Conservation (phyloP, 2,329 filamentous ascomycete genomes). For the Pyrenophora seminiperda region DNA sequence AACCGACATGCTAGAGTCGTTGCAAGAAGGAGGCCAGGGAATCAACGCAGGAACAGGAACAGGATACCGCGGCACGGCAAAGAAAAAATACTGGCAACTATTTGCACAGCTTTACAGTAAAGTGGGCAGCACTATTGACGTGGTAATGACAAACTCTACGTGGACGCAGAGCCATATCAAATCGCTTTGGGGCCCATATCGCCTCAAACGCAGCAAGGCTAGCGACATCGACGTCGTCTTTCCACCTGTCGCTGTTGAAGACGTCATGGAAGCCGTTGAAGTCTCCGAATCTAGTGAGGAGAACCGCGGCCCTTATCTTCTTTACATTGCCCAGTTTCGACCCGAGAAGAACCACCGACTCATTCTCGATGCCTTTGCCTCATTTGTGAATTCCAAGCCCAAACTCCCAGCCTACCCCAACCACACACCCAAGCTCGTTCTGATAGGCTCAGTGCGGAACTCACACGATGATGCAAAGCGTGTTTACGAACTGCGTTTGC, state of each 20-base stretch:
- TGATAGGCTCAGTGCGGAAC: constrained; percentile 92
- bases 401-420: constrained; percentile 51
- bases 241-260: constrained; percentile 87
- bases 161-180: constrained; percentile 86
- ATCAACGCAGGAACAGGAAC: constrained; percentile 82
- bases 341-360: constrained; percentile 96
- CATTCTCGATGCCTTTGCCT: constrained; percentile 81
- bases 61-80: constrained; percentile 71
- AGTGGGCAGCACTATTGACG: constrained; percentile 82
- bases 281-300: constrained; percentile 72
- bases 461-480: constrained; percentile 74
- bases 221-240: constrained; percentile 77
- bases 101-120: constrained; percentile 84
- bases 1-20: constrained; percentile 90
- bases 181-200: constrained; percentile 70
- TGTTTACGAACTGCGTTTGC: constrained; percentile 85
- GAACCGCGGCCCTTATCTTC: constrained; percentile 70
- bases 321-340: constrained; percentile 97
- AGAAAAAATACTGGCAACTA: constrained; percentile 82
- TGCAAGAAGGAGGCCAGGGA: constrained; percentile 64
- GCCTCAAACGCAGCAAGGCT: constrained; percentile 51
- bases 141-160: constrained; percentile 96
- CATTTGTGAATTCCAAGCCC: constrained; percentile 61
- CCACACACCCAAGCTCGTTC: constrained; percentile 68
- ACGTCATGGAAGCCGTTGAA: constrained; percentile 75